Percentiles rank a stretch among this genome's conserved stretches.
Evolutionary conservation across 2,329 filamentous ascomycete genomes (phyloP).

Genomic region (Colletotrichum endophyticum): DNA sequence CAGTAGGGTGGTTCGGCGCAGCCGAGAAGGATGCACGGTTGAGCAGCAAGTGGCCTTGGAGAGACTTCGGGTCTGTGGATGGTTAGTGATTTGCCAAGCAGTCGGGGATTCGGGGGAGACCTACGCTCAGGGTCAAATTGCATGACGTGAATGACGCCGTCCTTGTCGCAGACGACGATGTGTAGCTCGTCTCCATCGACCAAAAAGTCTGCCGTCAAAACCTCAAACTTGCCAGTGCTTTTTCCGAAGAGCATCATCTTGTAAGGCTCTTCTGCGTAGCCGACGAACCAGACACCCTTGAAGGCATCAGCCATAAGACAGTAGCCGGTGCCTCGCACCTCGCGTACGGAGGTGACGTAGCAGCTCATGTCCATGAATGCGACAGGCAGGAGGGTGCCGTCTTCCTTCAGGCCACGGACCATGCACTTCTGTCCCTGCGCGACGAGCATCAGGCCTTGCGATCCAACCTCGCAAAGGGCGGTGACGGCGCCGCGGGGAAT

Average conservation of each 20-base stretch:
- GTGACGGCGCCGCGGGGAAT: constrained; percentile 92
- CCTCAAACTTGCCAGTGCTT: constrained; percentile 77
- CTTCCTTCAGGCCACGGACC: constrained; percentile 94
- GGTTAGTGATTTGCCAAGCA: constrained; percentile 22
- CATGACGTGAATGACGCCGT: constrained; percentile 85
- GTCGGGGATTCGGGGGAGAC: constrained; percentile 34
- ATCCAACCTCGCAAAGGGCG: constrained; percentile 81
- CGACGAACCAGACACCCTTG: constrained; percentile 95
- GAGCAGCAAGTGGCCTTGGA: constrained; percentile 86
- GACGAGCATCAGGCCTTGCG: constrained; percentile 85
- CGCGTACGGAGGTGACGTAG: constrained; percentile 86
- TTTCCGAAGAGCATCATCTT: constrained; percentile 94
- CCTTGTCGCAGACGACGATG: constrained; percentile 82
- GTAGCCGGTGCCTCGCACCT: constrained; percentile 82
- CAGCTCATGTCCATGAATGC: constrained; percentile 98
- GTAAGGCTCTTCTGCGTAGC: constrained; percentile 96
- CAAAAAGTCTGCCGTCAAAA: constrained; percentile 84
- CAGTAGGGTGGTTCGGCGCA: constrained; percentile 76
- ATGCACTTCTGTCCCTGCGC: constrained; percentile 98
- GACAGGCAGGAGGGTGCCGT: constrained; percentile 88
- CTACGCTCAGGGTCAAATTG: constrained; percentile 95
- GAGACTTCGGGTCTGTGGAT: constrained; percentile 81
- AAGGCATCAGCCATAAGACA: constrained; percentile 88
- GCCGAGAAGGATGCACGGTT: constrained; percentile 88
- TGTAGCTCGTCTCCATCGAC: constrained; percentile 84